phyloP scores from a whole-genome alignment of 345 rosid species.

The Viola odorata region DNA sequence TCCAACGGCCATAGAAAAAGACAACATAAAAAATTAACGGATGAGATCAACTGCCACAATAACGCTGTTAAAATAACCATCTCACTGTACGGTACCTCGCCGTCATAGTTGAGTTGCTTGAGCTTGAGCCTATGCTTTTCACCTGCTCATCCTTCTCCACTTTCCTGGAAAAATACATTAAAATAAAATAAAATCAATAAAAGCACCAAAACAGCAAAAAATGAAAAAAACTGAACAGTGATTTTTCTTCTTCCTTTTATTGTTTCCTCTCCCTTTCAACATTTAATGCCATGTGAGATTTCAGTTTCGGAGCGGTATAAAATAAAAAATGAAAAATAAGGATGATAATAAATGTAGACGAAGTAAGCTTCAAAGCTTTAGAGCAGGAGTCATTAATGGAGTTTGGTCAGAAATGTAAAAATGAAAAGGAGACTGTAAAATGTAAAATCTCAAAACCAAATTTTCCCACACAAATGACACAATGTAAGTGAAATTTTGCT shows the following conservation, averaged over 20 bases:
- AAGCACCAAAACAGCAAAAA: not conserved
- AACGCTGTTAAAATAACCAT: not conserved
- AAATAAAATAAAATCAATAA: not conserved
- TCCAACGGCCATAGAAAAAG: slow-evolving; percentile 16
- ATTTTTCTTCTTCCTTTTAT: not conserved
- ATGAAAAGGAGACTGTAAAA: not conserved
- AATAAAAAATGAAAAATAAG: not conserved
- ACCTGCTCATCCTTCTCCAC: slow-evolving; percentile 42
- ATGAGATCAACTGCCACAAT: slow-evolving; percentile 19
- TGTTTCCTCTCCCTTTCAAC: not conserved
- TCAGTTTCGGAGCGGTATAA: not conserved
- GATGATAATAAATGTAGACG: slow-evolving; percentile 3
- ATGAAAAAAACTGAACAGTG: not conserved
- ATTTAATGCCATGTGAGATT: slow-evolving; percentile 7
- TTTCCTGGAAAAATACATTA: slow-evolving; percentile 31
- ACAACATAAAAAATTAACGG: slow-evolving; percentile 27
- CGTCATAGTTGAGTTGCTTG: slow-evolving; percentile 59
- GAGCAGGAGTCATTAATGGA: slow-evolving; percentile 11
- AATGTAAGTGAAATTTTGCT: too few relatives aligned
- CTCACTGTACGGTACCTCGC: slow-evolving; percentile 30
- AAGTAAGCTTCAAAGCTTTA: not conserved
- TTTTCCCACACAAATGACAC: not conserved
- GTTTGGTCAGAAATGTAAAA: not conserved
- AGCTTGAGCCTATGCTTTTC: slow-evolving; percentile 32
- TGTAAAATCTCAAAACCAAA: not conserved